Evolutionary conservation across 148 eudicot species (phyloP), one percentile per base, ranked within the genome.

Genomic region (Amaranthus hypochondriacus): DNA sequence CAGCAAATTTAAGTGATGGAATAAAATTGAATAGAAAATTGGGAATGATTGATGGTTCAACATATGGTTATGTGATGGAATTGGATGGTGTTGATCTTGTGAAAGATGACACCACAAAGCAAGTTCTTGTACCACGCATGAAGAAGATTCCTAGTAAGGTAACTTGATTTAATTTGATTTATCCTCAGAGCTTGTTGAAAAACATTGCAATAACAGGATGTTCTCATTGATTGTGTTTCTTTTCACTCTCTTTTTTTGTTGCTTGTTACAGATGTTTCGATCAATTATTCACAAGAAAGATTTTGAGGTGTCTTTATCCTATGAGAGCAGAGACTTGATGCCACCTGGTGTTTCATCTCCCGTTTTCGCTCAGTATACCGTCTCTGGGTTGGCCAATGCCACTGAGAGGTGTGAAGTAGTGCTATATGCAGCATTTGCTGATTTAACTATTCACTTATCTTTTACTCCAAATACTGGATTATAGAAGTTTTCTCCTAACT

Each of bases 1-100:
- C 99, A 67, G 97, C 99, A 54, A 96, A 96, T 84, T 64, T 96
- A 79, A 96, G 99, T 81, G 99, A 96, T 79, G 99, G 97, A 68
- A 92, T 96, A 43, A 96, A 96, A 81, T 81, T 95, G 76, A 96
- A 96, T 64, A 90, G 97, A 75, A 96, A 96, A 81, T 84, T 96
- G 50, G 99, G 97, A 71, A 96, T 96, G 92, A 71, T 92, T 78
- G 99, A 92, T 82, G 99, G 99, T 57, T 85, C 99, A 70, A 82
- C 84, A 44, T 96, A 96, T 77, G 97, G 99, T 66, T 92, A 85
- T 85, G 83, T 92, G 78, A 79, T 90, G 72, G 92, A 96, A 83
- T 79, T 96, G 79, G 81, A 90, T 62, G 99, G 96, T 69, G 74
- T 82, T 62, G 94, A 79, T 84, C 96, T 90, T 72, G 56, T 78